These are phyloP conservation scores for Tolypocladium endophyticum DNA, from an alignment of 2,329 filamentous ascomycete species.

Conservation along the genomic window DNA sequence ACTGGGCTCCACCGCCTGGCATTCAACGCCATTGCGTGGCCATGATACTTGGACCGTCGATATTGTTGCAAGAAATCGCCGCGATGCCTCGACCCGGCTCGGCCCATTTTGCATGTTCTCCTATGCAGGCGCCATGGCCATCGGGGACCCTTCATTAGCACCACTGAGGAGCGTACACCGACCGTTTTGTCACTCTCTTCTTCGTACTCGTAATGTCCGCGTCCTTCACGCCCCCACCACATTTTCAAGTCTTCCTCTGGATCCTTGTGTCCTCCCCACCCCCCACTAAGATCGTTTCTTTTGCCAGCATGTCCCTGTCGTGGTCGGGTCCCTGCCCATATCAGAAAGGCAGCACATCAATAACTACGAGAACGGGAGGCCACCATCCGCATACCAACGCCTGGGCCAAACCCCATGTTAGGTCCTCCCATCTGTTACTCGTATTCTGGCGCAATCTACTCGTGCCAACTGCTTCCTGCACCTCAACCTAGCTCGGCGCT, in stretches of 20 bases:
- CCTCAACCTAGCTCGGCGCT: background rate
- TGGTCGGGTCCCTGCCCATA: background rate
- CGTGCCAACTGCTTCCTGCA: background rate
- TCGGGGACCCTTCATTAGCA: background rate
- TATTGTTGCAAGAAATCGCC: background rate
- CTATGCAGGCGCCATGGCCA: background rate
- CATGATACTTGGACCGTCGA: too few species aligned
- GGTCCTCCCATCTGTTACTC: background rate
- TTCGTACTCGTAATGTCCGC: background rate
- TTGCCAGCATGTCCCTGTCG: background rate
- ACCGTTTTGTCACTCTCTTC: background rate
- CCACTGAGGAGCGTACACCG: background rate
- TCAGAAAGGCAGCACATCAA: background rate
- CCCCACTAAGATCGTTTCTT: background rate
- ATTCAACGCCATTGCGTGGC: background rate
- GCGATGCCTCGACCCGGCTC: background rate
- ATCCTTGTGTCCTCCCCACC: background rate
- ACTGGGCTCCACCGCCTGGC: background rate
- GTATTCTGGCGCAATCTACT: background rate
- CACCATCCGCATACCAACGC: background rate
- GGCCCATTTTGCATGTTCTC: background rate
- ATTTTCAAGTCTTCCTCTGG: background rate
- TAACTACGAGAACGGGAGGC: background rate
- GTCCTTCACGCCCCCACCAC: background rate
- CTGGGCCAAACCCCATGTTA: background rate